Conservation (phyloP, 1,139 yeast species). For the Suhomyces wounanorum region DNA sequence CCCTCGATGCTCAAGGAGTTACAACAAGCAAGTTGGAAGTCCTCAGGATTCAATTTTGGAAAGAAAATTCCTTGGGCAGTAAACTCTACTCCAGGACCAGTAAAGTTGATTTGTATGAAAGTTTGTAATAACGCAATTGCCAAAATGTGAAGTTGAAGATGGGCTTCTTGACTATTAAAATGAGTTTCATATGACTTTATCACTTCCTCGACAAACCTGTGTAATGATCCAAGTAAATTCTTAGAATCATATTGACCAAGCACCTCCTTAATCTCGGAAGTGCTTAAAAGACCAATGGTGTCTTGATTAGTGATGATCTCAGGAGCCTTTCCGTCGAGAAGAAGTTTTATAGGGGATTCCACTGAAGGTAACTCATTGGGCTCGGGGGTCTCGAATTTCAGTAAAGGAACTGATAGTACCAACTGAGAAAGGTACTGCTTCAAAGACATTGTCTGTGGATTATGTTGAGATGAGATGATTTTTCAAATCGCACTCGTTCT, state of each 20-base stretch:
- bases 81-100: slow-evolving; percentile 70
- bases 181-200: slow-evolving; percentile 11
- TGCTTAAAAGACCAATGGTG: slow-evolving; percentile 9
- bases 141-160: slow-evolving; percentile 33
- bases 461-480: neutral
- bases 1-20: slow-evolving; percentile 56
- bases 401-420: slow-evolving; percentile 27
- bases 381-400: slow-evolving; percentile 19
- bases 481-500: slow-evolving; percentile 1
- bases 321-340: slow-evolving; percentile 31
- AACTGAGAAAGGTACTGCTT: slow-evolving; percentile 28
- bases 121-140: slow-evolving; percentile 66
- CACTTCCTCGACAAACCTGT: slow-evolving; percentile 23
- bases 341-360: slow-evolving; percentile 16
- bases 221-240: slow-evolving; percentile 23
- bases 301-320: slow-evolving; percentile 22
- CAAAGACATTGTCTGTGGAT: slow-evolving; percentile 10
- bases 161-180: slow-evolving; percentile 18
- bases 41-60: slow-evolving; percentile 28
- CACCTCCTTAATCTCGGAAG: slow-evolving; percentile 5
- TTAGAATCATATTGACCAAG: slow-evolving; percentile 19
- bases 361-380: slow-evolving; percentile 10
- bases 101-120: slow-evolving; percentile 75
- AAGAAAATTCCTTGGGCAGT: slow-evolving; percentile 37
- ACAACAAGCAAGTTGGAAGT: slow-evolving; percentile 36